Percentiles rank a stretch among this genome's conserved stretches.
Evolutionary conservation across 192 early-diverging fungal species (phyloP).

Genomic region (Coemansia sp.): DNA sequence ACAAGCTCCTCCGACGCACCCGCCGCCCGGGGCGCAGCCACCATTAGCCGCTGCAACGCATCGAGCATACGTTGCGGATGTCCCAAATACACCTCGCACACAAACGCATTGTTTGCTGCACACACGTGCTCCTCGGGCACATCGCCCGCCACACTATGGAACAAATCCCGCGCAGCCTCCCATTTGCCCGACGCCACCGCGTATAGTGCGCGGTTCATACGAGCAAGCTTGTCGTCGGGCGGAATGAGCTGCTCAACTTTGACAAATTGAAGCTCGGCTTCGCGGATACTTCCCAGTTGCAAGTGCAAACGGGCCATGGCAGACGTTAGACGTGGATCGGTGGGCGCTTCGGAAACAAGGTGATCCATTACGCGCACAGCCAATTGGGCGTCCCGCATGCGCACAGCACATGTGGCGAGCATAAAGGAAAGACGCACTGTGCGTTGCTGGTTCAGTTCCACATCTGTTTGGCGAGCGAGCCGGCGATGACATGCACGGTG

Average conservation of each 20-base stretch:
- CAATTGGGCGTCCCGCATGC: slow-evolving; percentile 19
- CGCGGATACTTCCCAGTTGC: slow-evolving; percentile 33
- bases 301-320: slow-evolving; percentile 32
- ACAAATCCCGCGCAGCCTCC: slow-evolving; percentile 26
- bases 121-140: not conserved
- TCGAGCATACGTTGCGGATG: slow-evolving; percentile 39
- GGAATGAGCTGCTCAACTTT: slow-evolving; percentile 12
- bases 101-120: slow-evolving; percentile 34
- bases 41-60: slow-evolving; percentile 32
- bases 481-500: slow-evolving; percentile 23
- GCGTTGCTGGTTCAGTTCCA: slow-evolving; percentile 14
- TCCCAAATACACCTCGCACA: slow-evolving; percentile 51
- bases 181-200: slow-evolving; percentile 39
- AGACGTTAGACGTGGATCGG: slow-evolving; percentile 30
- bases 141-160: slow-evolving; percentile 13
- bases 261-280: slow-evolving; percentile 29
- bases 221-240: slow-evolving; percentile 19
- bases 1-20: slow-evolving; percentile 44
- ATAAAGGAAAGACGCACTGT: slow-evolving; percentile 18
- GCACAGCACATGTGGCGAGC: slow-evolving; percentile 14
- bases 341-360: not conserved
- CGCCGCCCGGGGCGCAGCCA: slow-evolving; percentile 23
- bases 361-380: slow-evolving; percentile 14
- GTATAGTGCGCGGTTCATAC: slow-evolving; percentile 43
- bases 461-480: not conserved